Evolutionary conservation across 768 basidiomycete genomes (phyloP), one percentile per base, ranked within the genome.

Genomic region (Ephemerocybe angulata): DNA sequence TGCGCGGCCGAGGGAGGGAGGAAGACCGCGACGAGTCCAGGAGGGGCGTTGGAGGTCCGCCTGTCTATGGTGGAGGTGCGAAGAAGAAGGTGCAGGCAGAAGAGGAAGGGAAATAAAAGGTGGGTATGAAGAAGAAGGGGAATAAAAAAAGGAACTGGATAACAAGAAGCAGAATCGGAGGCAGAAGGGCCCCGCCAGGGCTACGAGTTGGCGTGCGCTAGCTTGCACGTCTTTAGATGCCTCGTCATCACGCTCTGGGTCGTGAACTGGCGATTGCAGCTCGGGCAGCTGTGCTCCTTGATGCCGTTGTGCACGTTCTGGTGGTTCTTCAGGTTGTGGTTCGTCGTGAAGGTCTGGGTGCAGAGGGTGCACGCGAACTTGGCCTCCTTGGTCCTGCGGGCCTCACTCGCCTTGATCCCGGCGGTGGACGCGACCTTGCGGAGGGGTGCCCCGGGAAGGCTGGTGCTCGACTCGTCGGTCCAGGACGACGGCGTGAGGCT

Each of bases 381-480:
- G 4, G 65, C 64, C 11, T 52, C 53, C n/a, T 58, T 53, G 25
- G 56, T 64, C 13, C 69, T 55, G 24, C 69, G 55, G 11, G 55
- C 54, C 3, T 35, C 33, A 22, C 59, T 54, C 6, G 67, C 67
- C 25, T 58, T 53, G 21, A 59, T 52, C 3, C 60, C 57, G 5
- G 62, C 63, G 3, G 31, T 15, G 2, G 65, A 62, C n/a, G 62
- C 57, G 6, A 66, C 59, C 22, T 57, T 62, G 3, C 48, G 42
- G 19, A 44, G 42, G n/a, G 38, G n/a, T n/a, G n/a, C 6, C 5
- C 38, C 38, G 3, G 38, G 19, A 28, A 52, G 35, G 59, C 60
- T 13, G 59, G 38, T 2, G 38, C 22, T 35, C n/a, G n/a, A n/a
- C n/a, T n/a, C n/a, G n/a, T n/a, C n/a, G n/a, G n/a, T n/a, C n/a